Base-by-base conservation (phyloP, 108 stramenopile species). In the Nannochloropsis gaditana region DNA sequence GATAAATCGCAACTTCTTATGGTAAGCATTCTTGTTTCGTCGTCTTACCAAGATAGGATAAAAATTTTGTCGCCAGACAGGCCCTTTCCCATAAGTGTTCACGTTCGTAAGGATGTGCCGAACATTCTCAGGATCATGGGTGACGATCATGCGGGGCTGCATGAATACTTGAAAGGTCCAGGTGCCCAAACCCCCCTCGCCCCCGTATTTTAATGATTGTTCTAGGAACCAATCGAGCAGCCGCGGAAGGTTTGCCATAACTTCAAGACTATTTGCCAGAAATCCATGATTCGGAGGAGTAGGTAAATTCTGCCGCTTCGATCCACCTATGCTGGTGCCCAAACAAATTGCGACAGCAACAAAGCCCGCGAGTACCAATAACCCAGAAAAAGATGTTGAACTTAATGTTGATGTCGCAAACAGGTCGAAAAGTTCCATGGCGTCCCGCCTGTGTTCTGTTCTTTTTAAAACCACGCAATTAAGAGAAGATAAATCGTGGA, bases 181-280 rank as follows among this genome's bases (percentile, higher is more conserved):
- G 19, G 59, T 73, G 8, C 59, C 59, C 59, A 73, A n/a, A 15
- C 59, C 59, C 19, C n/a, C 59, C 2, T 73, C 59, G 19, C 59
- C 59, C 59, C 59, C 59, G 59, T 73, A 73, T 2, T 73, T 73
- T n/a, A 73, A n/a, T n/a, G 59, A 73, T n/a, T 73, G 59, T 73
- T 73, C 59, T n/a, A 73, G 59, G 19, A 73, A 73, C 59, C 59
- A 73, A n/a, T 73, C 59, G n/a, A 73, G 59, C 59, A 73, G n/a
- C 19, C 59, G 59, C n/a, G 59, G 59, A 1, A 73, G 59, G 8
- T 73, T 73, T 2, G 59, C 59, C 59, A n/a, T 15, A n/a, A 73
- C 59, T 73, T 73, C 59, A 15, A 73, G 59, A n/a, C 59, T 73
- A 3, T 73, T 73, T 15, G 15, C 59, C 3, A 73, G 6, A n/a